Percentiles rank a stretch among this genome's conserved stretches.
Conservation (phyloP, 2,329 filamentous ascomycete species). For the Paramyrothecium sp. region DNA sequence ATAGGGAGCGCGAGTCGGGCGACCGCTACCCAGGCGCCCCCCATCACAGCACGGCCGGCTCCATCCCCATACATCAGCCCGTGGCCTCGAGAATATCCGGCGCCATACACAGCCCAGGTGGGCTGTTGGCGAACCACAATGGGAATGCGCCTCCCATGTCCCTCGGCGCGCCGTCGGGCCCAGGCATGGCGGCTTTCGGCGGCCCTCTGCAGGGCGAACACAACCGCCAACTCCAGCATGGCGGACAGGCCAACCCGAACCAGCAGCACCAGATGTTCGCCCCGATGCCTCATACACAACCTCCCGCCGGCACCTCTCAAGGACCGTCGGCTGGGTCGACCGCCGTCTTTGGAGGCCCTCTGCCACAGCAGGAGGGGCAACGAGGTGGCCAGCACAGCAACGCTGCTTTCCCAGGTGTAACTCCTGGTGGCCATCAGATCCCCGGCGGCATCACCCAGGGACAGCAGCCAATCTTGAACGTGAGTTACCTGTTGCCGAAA, state of each 20-base stretch:
- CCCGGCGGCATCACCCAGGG: slow-evolving; percentile 38
- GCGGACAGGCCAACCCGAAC: slow-evolving; percentile 44
- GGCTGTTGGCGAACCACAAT: slow-evolving; percentile 74
- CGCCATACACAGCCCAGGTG: slow-evolving; percentile 89
- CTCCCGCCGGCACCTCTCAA: slow-evolving; percentile 51
- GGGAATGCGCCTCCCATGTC: slow-evolving; percentile 53
- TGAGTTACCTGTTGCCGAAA: slow-evolving; percentile 30
- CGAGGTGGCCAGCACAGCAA: slow-evolving; percentile 42
- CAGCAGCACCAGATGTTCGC: slow-evolving; percentile 58
- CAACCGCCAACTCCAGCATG: slow-evolving; percentile 49
- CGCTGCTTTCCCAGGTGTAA: slow-evolving; percentile 48
- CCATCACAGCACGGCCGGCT: slow-evolving; percentile 84
- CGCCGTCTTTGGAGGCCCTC: slow-evolving; percentile 68
- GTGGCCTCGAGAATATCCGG: slow-evolving; percentile 78
- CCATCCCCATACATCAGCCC: slow-evolving; percentile 90
- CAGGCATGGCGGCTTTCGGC: slow-evolving; percentile 47
- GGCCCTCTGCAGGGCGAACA: slow-evolving; percentile 53
- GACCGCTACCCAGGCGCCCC: slow-evolving; percentile 66
- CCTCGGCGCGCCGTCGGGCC: slow-evolving; percentile 49
- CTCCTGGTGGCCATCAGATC: slow-evolving; percentile 33
- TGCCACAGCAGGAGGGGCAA: slow-evolving; percentile 64
- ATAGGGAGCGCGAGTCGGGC: slow-evolving; percentile 63
- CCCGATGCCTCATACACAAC: slow-evolving; percentile 48
- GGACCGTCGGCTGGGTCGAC: slow-evolving; percentile 59
- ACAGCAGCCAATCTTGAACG: slow-evolving; percentile 49